Evolutionary conservation across 768 basidiomycete species (phyloP), one percentile per base, ranked within the genome.

Genomic region (Infundibulicybe gibba): DNA sequence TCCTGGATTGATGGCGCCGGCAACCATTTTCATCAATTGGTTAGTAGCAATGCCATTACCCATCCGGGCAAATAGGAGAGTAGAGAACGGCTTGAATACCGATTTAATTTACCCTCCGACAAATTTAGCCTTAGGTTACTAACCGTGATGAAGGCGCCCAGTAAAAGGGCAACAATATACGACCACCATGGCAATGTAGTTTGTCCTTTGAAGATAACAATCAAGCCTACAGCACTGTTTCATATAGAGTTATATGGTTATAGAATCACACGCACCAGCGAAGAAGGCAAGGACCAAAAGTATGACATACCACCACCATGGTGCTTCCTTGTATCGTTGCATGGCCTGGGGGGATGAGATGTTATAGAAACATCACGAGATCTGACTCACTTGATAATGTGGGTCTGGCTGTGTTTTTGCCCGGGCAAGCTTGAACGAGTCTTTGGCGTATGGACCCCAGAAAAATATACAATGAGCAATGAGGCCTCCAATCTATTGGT

Each of bases 21-120:
- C 80, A 14, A 81, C 72, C 80, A 84, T 83, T 62, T 81, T 80
- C 75, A 82, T 80, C 47, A 84, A 56, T 54, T 80, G 76, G 51
- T 75, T 77, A 5, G 81, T 83, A 3, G 74, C 74, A 39, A 85
- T 66, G 14, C 80, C 81, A 51, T 71, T 80, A 16, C 82, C 82
- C 70, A 81, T 71, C n/a, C 80, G 73, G 12, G 76, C 80, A 53
- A 54, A 77, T 0, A 84, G 66, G 5, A 80, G 52, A 0, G 74
- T 80, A 1, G 79, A 81, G 60, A 83, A 81, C 0, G 80, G 80
- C 62, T 77, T 47, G 8, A 31, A 20, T 39, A 9, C 49, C 40
- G 25, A 32, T 31, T 20, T 25, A 43, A 19, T n/a, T 5, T 9
- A 12, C 49, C 17, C 5, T 14, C n/a, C n/a, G n/a, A n/a, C n/a